A percentile compares a stretch with the other conserved stretches of the same genome.
Evolutionary conservation across 2,329 filamentous ascomycete species (phyloP).

Genomic region (Didymella arachidicola): DNA sequence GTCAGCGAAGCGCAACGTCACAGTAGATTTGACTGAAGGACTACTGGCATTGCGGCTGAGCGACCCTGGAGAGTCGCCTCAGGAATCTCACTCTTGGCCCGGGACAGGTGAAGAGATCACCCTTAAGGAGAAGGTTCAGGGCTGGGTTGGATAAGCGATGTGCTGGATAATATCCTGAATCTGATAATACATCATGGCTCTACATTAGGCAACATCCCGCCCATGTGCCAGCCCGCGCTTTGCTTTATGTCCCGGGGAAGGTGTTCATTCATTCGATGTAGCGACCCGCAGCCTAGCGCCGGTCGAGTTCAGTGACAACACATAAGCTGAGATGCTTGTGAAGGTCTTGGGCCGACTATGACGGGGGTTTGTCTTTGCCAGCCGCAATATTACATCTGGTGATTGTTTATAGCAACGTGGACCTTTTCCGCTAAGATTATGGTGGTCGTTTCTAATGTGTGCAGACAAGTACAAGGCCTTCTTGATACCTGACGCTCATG

Average conservation of each 20-base stretch:
- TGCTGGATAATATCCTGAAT: not conserved
- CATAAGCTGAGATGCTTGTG: conserved; percentile 15
- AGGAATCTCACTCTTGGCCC: conserved; percentile 37
- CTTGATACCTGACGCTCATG: not conserved
- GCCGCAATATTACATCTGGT: not conserved
- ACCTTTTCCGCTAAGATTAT: not conserved
- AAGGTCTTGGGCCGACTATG: not conserved
- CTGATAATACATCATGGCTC: not conserved
- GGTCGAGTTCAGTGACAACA: not conserved
- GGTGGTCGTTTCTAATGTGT: not conserved
- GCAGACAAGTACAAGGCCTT: not conserved
- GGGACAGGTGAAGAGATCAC: conserved; percentile 21
- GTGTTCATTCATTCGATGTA: not conserved
- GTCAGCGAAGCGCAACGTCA: conserved; percentile 31
- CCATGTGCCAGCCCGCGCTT: not conserved
- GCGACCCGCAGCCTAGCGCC: conserved; percentile 4
- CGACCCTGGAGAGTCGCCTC: conserved; percentile 19
- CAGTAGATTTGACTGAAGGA: conserved; percentile 31
- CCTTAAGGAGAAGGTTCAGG: conserved; percentile 38
- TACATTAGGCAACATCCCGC: too few species aligned
- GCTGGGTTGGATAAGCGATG: conserved; percentile 30
- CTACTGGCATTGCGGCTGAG: conserved; percentile 25
- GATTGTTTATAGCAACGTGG: not conserved
- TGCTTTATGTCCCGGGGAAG: not conserved
- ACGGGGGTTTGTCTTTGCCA: not conserved